Evolutionary conservation across 306 rosid species (phyloP).

Genomic region (Neltuma alba): DNA sequence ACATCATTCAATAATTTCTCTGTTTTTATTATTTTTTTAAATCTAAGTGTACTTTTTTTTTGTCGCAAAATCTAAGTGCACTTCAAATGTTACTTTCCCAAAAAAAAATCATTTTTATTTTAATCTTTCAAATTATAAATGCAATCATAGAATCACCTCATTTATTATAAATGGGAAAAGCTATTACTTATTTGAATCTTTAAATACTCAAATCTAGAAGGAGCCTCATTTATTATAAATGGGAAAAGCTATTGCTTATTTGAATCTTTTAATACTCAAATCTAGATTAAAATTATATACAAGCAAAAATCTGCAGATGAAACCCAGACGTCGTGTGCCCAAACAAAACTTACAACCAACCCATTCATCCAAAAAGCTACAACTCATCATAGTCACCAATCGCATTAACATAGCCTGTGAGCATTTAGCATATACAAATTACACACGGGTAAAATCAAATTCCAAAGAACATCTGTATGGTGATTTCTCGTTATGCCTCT

Average conservation of each 20-base stretch:
- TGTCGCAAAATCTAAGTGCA: no score
- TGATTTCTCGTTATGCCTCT: slow-evolving; percentile 36
- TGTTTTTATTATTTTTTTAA: no score
- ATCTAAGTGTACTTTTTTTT: no score
- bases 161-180: no score
- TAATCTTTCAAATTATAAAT: no score
- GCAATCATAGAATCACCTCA: no score
- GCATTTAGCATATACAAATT: slow-evolving; percentile 50
- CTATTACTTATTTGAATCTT: no score
- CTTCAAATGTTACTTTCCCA: no score
- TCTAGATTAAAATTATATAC: neutral
- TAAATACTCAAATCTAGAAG: no score
- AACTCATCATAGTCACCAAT: slow-evolving; percentile 30
- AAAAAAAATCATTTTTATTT: no score
- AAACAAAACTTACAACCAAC: neutral
- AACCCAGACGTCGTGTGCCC: neutral
- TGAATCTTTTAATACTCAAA: neutral
- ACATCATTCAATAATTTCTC: no score
- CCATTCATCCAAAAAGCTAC: slow-evolving; percentile 6
- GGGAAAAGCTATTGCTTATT: neutral
- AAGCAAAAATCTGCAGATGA: neutral
- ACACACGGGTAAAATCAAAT: slow-evolving; percentile 28
- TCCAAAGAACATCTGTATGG: slow-evolving; percentile 27
- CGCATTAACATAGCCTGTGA: slow-evolving; percentile 25
- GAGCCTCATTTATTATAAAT: neutral